Conservation (phyloP, 176 grass and related monocot species). For the Zoysia pacifica region DNA sequence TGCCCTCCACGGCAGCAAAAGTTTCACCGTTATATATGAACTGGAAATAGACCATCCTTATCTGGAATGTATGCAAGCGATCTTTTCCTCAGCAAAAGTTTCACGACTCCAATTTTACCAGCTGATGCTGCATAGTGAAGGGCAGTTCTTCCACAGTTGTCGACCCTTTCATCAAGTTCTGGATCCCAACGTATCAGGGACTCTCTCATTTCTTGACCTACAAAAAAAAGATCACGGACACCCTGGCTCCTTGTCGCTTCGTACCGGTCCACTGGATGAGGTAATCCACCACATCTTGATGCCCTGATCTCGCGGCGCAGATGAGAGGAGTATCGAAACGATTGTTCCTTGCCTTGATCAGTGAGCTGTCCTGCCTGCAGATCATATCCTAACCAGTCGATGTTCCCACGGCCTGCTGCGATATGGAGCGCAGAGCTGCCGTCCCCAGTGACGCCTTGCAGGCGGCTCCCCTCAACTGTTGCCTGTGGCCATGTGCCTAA, state of each 20-base stretch:
- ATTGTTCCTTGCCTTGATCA: slow-evolving; percentile 15
- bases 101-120: not conserved
- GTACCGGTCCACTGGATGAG: not conserved
- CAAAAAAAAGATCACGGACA: not conserved
- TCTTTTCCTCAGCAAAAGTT: slow-evolving; percentile 20
- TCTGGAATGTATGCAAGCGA: slow-evolving; percentile 28
- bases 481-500: not conserved
- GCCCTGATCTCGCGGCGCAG: slow-evolving; percentile 24
- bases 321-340: slow-evolving; percentile 20
- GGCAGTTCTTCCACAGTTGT: slow-evolving; percentile 32
- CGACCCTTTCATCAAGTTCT: not conserved
- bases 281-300: not conserved
- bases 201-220: slow-evolving; percentile 22
- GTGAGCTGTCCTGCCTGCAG: not conserved
- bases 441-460: slow-evolving; percentile 8
- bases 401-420: not conserved
- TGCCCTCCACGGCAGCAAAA: slow-evolving; percentile 14
- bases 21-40: no score
- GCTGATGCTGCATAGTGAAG: slow-evolving; percentile 53
- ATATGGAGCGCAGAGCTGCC: slow-evolving; percentile 29
- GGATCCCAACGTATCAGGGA: slow-evolving; percentile 10
- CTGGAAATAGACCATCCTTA: slow-evolving; percentile 17
- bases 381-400: slow-evolving; percentile 13
- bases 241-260: no score
- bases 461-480: not conserved